Evolutionary conservation across 2,329 filamentous ascomycete genomes (phyloP).

Genomic region (Aspergillus brasiliensis): DNA sequence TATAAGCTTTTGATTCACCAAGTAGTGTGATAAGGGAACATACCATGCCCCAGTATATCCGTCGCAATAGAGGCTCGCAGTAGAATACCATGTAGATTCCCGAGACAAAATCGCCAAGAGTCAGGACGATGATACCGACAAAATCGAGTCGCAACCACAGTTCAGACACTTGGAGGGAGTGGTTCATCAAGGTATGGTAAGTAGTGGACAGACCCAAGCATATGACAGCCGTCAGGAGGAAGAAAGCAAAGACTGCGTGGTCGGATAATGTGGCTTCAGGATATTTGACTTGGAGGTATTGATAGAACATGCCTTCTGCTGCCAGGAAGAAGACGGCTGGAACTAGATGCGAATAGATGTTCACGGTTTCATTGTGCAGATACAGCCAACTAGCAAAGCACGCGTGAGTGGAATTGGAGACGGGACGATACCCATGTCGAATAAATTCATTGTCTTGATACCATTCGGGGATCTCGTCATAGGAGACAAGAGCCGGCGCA

Average conservation of each 20-base stretch:
- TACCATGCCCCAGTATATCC: conserved; percentile 15
- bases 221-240: conserved; percentile 14
- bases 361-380: conserved; percentile 25
- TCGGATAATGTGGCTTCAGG: conserved; percentile 14
- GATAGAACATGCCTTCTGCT: conserved; percentile 18
- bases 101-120: conserved; percentile 12
- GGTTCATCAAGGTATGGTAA: conserved; percentile 33
- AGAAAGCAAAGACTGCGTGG: conserved; percentile 23
- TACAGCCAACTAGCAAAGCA: conserved; percentile 23
- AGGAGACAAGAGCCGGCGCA: conserved; percentile 4
- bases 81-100: conserved; percentile 16
- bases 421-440: conserved; percentile 29
- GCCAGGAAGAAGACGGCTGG: conserved; percentile 25
- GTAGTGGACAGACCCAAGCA: conserved; percentile 3
- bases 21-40: neutral
- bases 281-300: conserved; percentile 16
- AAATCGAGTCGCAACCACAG: conserved; percentile 28
- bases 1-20: neutral
- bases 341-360: conserved; percentile 29
- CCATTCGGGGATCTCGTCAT: conserved; percentile 11
- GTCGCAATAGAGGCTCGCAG: conserved; percentile 10
- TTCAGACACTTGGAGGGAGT: conserved; percentile 27
- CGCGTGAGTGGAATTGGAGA: conserved; percentile 23
- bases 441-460: conserved; percentile 27
- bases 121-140: conserved; percentile 22